Percentiles rank a stretch among this genome's conserved stretches.
phyloP scores from a whole-genome alignment of 73 alveolate genomes.

The Tetrahymena malaccensis region DNA sequence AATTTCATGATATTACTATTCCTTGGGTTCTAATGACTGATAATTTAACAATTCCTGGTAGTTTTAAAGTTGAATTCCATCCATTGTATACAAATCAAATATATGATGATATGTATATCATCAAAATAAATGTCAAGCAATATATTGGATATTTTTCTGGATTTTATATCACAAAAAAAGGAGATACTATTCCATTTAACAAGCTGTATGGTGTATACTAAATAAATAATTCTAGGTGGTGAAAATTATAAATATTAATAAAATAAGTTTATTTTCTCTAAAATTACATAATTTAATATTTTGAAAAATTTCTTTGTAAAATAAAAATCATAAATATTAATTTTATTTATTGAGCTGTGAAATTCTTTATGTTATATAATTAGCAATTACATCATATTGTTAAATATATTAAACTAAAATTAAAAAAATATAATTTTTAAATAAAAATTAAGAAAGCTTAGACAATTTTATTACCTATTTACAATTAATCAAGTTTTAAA shows the following conservation, averaged over 20 bases:
- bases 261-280: not conserved
- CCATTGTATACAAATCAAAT: not conserved
- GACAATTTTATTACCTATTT: too few species aligned
- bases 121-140: not conserved
- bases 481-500: too few species aligned
- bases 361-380: too few species aligned
- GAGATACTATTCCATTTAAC: not conserved
- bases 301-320: too few species aligned
- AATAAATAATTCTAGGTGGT: not conserved
- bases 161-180: not conserved
- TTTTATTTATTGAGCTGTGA: too few species aligned
- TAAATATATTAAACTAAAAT: too few species aligned
- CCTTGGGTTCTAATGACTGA: not conserved
- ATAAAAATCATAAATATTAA: too few species aligned
- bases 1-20: not conserved
- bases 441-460: too few species aligned
- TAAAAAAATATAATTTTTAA: too few species aligned
- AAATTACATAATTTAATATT: too few species aligned
- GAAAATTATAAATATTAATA: not conserved
- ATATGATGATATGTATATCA: not conserved
- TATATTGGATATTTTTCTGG: not conserved
- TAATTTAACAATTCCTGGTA: not conserved
- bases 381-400: not conserved
- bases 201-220: not conserved
- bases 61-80: not conserved